phyloP scores from a whole-genome alignment of 345 rosid species.

The Raphanus raphanistrum region DNA sequence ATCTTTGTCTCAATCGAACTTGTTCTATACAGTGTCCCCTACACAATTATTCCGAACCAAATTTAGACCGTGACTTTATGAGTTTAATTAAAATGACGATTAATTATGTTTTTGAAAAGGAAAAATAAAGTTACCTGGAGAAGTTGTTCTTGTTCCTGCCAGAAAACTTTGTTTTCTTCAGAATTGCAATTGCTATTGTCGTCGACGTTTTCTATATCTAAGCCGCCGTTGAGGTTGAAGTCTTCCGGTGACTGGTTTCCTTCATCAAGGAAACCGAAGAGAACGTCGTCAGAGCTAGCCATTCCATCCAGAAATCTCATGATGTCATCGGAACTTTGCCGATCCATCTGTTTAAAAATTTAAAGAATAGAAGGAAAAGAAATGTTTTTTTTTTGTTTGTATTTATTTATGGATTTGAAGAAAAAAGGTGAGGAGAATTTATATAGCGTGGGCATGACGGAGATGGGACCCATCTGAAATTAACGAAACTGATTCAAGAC shows the following conservation, averaged over 20 bases:
- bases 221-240: conserved; percentile 26
- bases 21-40: conserved; percentile 71
- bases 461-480: conserved; percentile 34
- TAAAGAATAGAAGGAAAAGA: conserved; percentile 6
- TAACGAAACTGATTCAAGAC: conserved; percentile 52
- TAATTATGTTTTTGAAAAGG: background rate
- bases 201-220: conserved; percentile 27
- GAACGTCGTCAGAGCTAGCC: conserved; percentile 55
- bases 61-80: background rate
- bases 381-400: background rate
- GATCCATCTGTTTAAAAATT: conserved; percentile 18
- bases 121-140: conserved; percentile 54
- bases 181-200: conserved; percentile 26
- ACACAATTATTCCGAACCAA: conserved; percentile 3
- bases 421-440: background rate
- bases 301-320: conserved; percentile 53
- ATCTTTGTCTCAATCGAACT: conserved; percentile 63
- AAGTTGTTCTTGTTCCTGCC: conserved; percentile 72
- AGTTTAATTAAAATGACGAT: background rate
- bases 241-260: conserved; percentile 33
- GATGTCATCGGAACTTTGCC: conserved; percentile 49
- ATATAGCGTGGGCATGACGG: conserved; percentile 14
- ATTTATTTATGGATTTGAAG: background rate
- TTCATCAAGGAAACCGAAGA: conserved; percentile 60
- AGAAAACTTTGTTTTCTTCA: conserved; percentile 58